Evolutionary conservation across 2,329 filamentous ascomycete genomes (phyloP), one percentile per base, ranked within the genome.

Genomic region (Sclerotinia borealis): DNA sequence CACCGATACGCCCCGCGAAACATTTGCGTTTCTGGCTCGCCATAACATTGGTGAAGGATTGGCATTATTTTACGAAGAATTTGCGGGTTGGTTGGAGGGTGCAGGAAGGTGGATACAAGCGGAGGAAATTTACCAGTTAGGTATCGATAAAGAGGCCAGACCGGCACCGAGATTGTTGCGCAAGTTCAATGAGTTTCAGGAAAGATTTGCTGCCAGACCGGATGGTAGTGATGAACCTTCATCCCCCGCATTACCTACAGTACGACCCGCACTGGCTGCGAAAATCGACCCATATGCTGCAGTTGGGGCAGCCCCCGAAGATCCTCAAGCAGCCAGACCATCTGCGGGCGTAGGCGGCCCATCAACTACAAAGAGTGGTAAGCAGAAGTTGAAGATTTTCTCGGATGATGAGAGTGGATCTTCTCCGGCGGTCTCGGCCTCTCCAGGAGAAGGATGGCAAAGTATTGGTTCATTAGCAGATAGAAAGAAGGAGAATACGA

Each of bases 51-150:
- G 93, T 65, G 92, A 97, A 72, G 81, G 83, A 0, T 83, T 99
- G 3, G 95, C 95, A 1, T 80, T 98, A 4, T 99, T 92, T 76
- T 99, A 99, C 76, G 95, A 99, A 75, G 95, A 98, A 73, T 99
- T 96, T 74, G 93, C 95, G 1, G 89, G 86, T 1, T 98, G 93
- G 91, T 80, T 99, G 8, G 95, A 99, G 78, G 82, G 85, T 41
- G 90, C 88, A 8, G 90, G 87, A 17, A 83, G 93, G 67, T 97
- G 92, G 90, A 83, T 81, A 27, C 95, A 99, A 75, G 93, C 95
- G 0, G 92, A 96, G 70, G 95, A 99, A 75, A 90, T 99, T 0
- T 98, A 96, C 75, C 87, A 88, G 70, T 80, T 96, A 68, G 95
- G 95, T 2, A 89, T 99, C 61, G 91, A 97, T 75, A 87, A 87